Conservation (phyloP, 106 monocot species). For the Apostasia shenzhenica region DNA sequence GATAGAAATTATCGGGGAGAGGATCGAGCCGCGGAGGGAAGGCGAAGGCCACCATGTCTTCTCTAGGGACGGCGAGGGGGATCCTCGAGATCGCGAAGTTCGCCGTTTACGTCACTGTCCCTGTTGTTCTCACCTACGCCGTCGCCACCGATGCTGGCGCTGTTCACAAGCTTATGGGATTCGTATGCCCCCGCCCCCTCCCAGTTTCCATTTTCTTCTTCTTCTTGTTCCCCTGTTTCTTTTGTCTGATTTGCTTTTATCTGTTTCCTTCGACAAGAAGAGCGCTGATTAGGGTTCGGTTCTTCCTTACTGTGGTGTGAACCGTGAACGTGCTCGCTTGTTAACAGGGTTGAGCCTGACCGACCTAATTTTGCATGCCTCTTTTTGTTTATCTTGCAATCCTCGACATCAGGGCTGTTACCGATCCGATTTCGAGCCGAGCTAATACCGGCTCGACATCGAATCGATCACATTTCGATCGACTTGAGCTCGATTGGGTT, state of each 20-base stretch:
- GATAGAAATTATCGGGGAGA: too few species aligned
- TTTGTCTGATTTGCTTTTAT: background rate
- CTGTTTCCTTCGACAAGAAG: background rate
- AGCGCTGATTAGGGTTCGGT: background rate
- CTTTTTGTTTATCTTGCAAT: too few species aligned
- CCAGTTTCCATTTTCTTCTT: background rate
- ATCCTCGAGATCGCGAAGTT: constrained; percentile 66
- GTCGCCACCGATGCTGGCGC: constrained; percentile 44
- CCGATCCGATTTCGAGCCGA: too few species aligned
- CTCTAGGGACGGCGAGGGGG: constrained; percentile 54
- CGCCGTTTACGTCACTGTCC: constrained; percentile 46
- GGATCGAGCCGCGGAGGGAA: background rate
- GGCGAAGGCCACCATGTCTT: constrained; percentile 27
- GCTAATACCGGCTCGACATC: too few species aligned
- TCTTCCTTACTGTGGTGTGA: background rate
- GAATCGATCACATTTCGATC: too few species aligned
- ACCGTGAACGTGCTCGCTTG: too few species aligned
- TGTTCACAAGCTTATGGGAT: constrained; percentile 56
- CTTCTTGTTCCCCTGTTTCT: background rate
- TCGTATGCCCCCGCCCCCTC: constrained; percentile 15
- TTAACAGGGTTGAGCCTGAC: too few species aligned
- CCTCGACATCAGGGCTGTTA: too few species aligned
- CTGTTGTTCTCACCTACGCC: constrained; percentile 46
- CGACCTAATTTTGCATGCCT: too few species aligned
- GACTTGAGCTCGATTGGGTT: too few species aligned